Base-by-base conservation (phyloP, 2,329 filamentous ascomycete species). In the Aureobasidium zeae region DNA sequence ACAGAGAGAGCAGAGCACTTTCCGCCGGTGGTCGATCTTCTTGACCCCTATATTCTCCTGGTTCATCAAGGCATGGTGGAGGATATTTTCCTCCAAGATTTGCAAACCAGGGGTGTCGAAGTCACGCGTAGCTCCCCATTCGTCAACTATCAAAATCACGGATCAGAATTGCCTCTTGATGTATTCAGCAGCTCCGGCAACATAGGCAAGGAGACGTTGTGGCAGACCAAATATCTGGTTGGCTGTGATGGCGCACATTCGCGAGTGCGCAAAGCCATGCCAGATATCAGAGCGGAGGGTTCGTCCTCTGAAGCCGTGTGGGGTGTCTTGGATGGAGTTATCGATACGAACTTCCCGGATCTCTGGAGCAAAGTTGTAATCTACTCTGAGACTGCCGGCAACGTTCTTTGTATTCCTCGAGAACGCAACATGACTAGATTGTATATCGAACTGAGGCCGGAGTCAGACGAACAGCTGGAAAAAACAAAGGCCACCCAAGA, bases 1-100 rank as follows among this genome's bases (percentile, higher is more conserved):
- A 72, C 79, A 15, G 74, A 74, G 8, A 74, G 81, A 43, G 76
- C 84, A 57, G 64, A 78, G 12, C 81, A 86, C 58, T 86, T 85
- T 56, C 82, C 79, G 12, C 47, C 50, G 5, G 52, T 62, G 6
- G 69, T 74, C 15, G 72, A 73, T 44, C 60, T 72, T 1, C 62
- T 69, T 3, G 70, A 75, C 48, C 71, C 71, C 1, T 74, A 72
- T 48, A 72, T 74, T 5, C 55, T 75, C 2, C 61, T 74, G 3
- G 70, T 71, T 1, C 83, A 86, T 55, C 82, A 87, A 61, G 82
- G 83, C 35, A 84, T 86, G 73, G 73, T 86, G 0, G 83, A 86
- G 61, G 73, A 75, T 34, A 61, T 83, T 2, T 78, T 87, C 52
- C 73, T 85, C 39, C 70, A 82, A 7, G 82, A 86, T 53, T 70